phyloP scores from a whole-genome alignment of 2,329 filamentous ascomycete species.

The Colletotrichum camelliae region DNA sequence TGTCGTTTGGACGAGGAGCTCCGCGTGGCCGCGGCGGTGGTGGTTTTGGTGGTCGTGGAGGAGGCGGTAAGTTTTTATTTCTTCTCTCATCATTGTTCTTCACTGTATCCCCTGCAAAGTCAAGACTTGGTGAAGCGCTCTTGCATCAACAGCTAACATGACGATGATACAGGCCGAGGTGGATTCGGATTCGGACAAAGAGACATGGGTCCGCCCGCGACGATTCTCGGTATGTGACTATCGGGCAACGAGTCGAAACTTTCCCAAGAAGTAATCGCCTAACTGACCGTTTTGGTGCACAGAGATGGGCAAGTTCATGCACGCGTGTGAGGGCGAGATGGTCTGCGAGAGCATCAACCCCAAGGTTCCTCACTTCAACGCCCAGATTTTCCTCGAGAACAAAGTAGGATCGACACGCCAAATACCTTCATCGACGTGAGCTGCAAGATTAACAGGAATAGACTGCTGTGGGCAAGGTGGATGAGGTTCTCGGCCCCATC shows the following conservation, averaged over 20 bases:
- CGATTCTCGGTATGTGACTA: conserved; percentile 19
- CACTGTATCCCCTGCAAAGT: not conserved
- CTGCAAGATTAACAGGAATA: conserved; percentile 30
- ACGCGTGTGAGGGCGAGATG: conserved; percentile 97
- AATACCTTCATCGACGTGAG: not conserved
- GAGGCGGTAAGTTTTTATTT: conserved; percentile 3
- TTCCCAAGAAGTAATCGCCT: not conserved
- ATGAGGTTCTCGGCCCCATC: conserved; percentile 96
- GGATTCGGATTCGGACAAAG: conserved; percentile 24
- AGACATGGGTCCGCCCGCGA: conserved; percentile 23
- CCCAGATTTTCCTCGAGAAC: conserved; percentile 98
- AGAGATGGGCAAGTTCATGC: conserved; percentile 95
- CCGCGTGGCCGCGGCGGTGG: conserved; percentile 23
- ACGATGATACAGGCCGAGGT: conserved; percentile 15
- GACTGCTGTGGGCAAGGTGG: conserved; percentile 93
- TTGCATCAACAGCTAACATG: not conserved
- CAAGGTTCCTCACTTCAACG: conserved; percentile 99
- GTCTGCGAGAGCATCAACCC: conserved; percentile 94
- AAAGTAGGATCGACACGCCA: conserved; percentile 65
- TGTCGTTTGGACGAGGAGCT: conserved; percentile 26
- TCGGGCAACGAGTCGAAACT: not conserved
- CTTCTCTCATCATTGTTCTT: not conserved
- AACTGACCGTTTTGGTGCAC: conserved; percentile 8
- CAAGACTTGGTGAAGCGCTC: not conserved
- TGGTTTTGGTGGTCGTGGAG: conserved; percentile 23